Conservation (phyloP, 192 early-diverging fungal species). For the Rhizophagus prolifer region DNA sequence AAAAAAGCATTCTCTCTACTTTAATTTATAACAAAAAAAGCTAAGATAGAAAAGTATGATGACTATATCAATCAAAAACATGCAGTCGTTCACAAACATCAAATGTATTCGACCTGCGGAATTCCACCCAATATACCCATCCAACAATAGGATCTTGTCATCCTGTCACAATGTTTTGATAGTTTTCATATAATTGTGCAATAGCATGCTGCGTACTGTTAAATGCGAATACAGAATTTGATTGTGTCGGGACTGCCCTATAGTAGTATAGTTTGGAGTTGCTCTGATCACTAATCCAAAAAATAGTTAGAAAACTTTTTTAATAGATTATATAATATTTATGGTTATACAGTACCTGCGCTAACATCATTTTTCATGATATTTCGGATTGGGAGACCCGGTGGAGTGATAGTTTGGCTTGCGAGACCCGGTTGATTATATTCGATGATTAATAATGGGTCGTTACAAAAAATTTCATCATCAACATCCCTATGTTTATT, state of each 20-base stretch:
- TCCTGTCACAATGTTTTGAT: background rate
- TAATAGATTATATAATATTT: slow-evolving; percentile 16
- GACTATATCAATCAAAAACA: slow-evolving; percentile 12
- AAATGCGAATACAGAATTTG: background rate
- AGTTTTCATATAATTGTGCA: too few relatives aligned
- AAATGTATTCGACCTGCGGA: background rate
- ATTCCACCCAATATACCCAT: background rate
- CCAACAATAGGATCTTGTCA: slow-evolving; percentile 6
- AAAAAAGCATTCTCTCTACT: too few relatives aligned
- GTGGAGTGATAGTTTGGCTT: too few relatives aligned
- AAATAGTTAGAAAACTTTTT: background rate
- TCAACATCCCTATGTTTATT: slow-evolving; percentile 9
- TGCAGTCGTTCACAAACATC: background rate
- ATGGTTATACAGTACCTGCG: background rate
- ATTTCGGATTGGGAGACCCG: too few relatives aligned
- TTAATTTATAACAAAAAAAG: too few relatives aligned
- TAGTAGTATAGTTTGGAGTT: background rate
- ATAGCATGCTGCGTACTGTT: background rate
- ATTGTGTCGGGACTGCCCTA: background rate
- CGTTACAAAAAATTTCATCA: slow-evolving; percentile 3
- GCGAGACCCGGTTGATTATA: slow-evolving; percentile 12
- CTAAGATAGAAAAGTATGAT: too few relatives aligned
- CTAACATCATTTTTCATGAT: background rate
- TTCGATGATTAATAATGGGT: slow-evolving; percentile 22
- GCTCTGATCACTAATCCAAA: slow-evolving; percentile 3